Evolutionary conservation across 2,329 filamentous ascomycete species (phyloP).

Genomic region (Phoma sp.): DNA sequence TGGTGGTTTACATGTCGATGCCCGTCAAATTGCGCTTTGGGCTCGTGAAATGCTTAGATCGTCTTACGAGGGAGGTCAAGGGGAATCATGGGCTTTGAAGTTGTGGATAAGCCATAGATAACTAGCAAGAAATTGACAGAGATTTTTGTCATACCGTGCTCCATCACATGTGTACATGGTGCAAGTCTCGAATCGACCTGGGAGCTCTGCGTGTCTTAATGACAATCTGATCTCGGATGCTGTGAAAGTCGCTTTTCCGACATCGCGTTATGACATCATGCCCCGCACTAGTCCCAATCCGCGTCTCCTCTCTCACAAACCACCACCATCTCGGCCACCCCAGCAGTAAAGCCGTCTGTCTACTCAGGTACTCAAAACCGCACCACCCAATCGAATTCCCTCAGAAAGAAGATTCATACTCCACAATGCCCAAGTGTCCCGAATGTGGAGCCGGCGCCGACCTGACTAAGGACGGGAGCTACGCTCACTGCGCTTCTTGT

Average conservation of each 20-base stretch:
- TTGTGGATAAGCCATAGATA: neutral
- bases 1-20: slow-evolving; percentile 1
- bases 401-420: neutral
- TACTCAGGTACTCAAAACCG: slow-evolving; percentile 4
- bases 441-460: slow-evolving; percentile 38
- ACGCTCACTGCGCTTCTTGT: slow-evolving; percentile 41
- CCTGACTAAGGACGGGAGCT: slow-evolving; percentile 37
- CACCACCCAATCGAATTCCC: neutral
- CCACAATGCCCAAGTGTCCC: slow-evolving; percentile 33
- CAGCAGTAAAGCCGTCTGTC: neutral
- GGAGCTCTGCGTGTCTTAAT: too few relatives aligned
- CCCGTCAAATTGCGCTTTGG: slow-evolving; percentile 27
- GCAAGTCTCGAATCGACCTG: too few relatives aligned
- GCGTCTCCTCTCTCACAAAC: neutral
- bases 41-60: slow-evolving; percentile 14
- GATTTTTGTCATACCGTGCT: neutral
- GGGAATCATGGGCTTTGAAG: neutral
- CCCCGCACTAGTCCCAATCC: slow-evolving; percentile 3
- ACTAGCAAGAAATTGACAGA: slow-evolving; percentile 10
- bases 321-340: neutral
- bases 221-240: too few relatives aligned
- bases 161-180: neutral
- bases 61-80: neutral
- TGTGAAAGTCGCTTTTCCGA: neutral
- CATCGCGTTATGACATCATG: slow-evolving; percentile 11